Evolutionary conservation across 495 filamentous ascomycete species (phyloP).

Genomic region (Astrocystis sublimbata): DNA sequence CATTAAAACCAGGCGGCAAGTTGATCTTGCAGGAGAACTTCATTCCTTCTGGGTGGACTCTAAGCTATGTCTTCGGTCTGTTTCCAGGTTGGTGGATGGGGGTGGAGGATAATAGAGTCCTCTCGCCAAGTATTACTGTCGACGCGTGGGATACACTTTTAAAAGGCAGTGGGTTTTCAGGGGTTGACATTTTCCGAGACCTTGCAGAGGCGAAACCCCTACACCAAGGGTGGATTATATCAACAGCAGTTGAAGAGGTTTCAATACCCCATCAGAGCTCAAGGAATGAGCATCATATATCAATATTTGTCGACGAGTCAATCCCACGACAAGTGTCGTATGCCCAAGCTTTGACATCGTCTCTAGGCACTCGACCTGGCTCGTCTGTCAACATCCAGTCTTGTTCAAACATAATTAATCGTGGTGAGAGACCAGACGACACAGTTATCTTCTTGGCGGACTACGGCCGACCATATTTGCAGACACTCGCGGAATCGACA

Average conservation of each 20-base stretch:
- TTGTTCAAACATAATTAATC: background rate
- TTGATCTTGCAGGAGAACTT: constrained; percentile 37
- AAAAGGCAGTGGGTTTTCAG: constrained; percentile 41
- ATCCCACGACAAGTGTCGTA: background rate
- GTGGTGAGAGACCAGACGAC: background rate
- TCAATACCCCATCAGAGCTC: background rate
- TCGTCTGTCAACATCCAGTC: background rate
- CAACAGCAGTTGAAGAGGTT: constrained; percentile 17
- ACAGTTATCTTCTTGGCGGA: background rate
- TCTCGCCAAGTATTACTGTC: constrained; percentile 33
- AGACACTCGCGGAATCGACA: background rate
- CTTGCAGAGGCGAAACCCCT: background rate
- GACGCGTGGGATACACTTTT: constrained; percentile 42
- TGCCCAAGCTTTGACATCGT: background rate
- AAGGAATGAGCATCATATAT: background rate
- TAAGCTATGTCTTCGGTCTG: constrained; percentile 40
- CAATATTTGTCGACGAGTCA: background rate
- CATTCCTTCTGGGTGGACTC: constrained; percentile 23
- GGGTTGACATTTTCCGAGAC: constrained; percentile 35
- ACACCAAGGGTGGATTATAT: constrained; percentile 42
- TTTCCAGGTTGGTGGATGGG: constrained; percentile 54
- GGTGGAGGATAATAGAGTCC: constrained; percentile 22
- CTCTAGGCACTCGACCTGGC: background rate
- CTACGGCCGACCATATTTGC: background rate
- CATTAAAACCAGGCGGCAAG: constrained; percentile 42